Conservation (phyloP, 2,329 filamentous ascomycete species). For the Colletotrichum sp. region DNA sequence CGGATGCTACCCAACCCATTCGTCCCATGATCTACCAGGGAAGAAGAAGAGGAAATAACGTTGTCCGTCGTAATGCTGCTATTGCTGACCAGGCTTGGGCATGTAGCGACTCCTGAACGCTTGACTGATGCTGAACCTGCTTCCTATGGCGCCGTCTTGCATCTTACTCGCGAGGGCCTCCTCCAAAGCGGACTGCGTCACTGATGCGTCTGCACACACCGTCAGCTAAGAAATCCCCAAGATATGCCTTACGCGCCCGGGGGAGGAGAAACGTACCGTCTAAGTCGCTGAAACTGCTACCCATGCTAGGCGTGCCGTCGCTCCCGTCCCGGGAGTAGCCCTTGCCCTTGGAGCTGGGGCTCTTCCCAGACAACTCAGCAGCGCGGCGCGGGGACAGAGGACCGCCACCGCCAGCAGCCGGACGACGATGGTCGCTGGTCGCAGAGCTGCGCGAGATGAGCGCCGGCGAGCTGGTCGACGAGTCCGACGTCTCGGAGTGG, state of each 20-base stretch:
- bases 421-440: conserved; percentile 29
- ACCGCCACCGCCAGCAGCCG: conserved; percentile 17
- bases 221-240: neutral
- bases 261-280: conserved; percentile 59
- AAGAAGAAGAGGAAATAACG: neutral
- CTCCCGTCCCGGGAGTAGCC: conserved; percentile 65
- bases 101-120: conserved; percentile 68
- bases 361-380: conserved; percentile 61
- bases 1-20: conserved; percentile 1
- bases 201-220: conserved; percentile 67
- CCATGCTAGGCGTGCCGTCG: conserved; percentile 80
- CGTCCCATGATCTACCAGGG: neutral
- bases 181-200: conserved; percentile 81
- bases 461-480: conserved; percentile 60
- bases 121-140: conserved; percentile 73
- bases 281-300: conserved; percentile 85
- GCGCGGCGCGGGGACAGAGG: conserved; percentile 65
- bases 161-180: conserved; percentile 78
- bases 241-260: neutral
- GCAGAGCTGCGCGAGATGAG: conserved; percentile 35
- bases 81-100: conserved; percentile 29
- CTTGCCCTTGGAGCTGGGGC: conserved; percentile 54
- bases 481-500: conserved; percentile 65
- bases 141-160: conserved; percentile 63
- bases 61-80: conserved; percentile 2